Evolutionary conservation across 179 eudicot genomes (phyloP).

Genomic region (Silene noctiflora): DNA sequence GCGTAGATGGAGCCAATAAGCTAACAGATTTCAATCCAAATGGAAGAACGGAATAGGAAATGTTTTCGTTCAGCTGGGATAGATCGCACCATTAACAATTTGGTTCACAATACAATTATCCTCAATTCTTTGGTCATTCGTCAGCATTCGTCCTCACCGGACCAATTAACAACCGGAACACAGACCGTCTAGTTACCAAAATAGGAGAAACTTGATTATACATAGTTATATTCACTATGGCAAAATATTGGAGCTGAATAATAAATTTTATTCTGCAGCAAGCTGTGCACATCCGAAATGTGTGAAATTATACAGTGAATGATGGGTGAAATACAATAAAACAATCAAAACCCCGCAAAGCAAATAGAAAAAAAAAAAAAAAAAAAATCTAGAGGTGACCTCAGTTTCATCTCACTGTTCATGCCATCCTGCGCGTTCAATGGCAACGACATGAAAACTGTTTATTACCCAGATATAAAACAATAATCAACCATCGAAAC

Average conservation of each 20-base stretch:
- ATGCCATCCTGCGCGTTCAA: constrained; percentile 21
- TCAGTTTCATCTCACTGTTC: constrained; percentile 14
- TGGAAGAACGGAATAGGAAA: too few species aligned
- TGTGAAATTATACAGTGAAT: constrained; percentile 6
- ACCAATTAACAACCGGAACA: too few species aligned
- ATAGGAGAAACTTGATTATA: too few species aligned
- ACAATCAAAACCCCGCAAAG: constrained; percentile 9
- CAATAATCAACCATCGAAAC: constrained; percentile 20
- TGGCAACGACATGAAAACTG: constrained; percentile 17
- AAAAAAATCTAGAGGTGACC: constrained; percentile 18
- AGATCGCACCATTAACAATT: too few species aligned
- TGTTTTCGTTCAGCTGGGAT: too few species aligned
- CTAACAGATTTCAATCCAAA: too few species aligned
- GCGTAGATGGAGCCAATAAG: too few species aligned
- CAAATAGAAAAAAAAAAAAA: constrained; percentile 13
- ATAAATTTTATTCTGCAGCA: constrained; percentile 6
- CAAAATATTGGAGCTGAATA: background rate
- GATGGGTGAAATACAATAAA: background rate
- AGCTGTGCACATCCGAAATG: constrained; percentile 16
- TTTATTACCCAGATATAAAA: constrained; percentile 29
- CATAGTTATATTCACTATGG: too few species aligned
- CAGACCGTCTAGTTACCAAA: too few species aligned
- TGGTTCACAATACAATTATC: too few species aligned
- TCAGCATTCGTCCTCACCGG: too few species aligned
- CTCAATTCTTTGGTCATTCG: too few species aligned